These are phyloP conservation scores for Pichia sp. DNA, from an alignment of 1,139 yeast species.

Conservation along the genomic window DNA sequence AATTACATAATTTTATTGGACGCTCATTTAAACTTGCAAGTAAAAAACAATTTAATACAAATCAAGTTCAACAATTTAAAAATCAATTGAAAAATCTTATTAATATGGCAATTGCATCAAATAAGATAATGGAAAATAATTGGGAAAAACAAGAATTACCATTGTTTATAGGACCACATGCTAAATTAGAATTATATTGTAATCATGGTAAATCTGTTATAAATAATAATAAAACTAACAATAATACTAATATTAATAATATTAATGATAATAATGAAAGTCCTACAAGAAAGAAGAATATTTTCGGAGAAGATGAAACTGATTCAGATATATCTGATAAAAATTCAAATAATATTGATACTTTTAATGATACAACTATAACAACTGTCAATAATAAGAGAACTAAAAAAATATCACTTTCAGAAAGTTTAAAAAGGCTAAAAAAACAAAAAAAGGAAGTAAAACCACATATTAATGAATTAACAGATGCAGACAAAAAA, in stretches of 20 bases:
- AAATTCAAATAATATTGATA: neutral
- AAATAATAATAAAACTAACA: neutral
- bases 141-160: slow-evolving; percentile 60
- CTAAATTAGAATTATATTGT: slow-evolving; percentile 22
- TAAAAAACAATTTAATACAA: slow-evolving; percentile 26
- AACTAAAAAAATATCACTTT: neutral
- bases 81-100: slow-evolving; percentile 43
- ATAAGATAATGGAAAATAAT: slow-evolving; percentile 46
- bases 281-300: slow-evolving; percentile 15
- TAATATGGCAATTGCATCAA: slow-evolving; percentile 43
- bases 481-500: slow-evolving; percentile 16
- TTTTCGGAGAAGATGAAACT: slow-evolving; percentile 22
- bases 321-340: slow-evolving; percentile 6
- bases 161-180: slow-evolving; percentile 28
- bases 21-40: slow-evolving; percentile 37
- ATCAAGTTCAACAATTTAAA: slow-evolving; percentile 35
- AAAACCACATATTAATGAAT: neutral
- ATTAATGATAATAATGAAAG: slow-evolving; percentile 2
- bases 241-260: too few relatives aligned
- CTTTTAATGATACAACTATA: neutral
- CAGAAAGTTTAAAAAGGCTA: slow-evolving; percentile 10
- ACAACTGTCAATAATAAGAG: neutral
- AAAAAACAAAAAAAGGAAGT: slow-evolving; percentile 9
- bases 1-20: slow-evolving; percentile 42
- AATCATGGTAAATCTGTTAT: slow-evolving; percentile 6